Base-by-base conservation (phyloP, 371 early-diverging fungal genomes). In the Mucor indicus region DNA sequence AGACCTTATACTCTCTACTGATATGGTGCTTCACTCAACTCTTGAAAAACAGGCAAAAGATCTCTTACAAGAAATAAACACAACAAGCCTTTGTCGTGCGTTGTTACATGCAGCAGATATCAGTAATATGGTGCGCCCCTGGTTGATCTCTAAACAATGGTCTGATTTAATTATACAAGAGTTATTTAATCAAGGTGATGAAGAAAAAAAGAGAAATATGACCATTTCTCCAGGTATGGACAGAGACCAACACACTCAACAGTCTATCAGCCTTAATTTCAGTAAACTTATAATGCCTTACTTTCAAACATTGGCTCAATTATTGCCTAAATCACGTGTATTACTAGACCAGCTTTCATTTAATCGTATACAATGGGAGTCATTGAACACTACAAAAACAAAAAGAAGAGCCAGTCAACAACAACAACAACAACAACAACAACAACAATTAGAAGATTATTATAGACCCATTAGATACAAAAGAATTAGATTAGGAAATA, bases 191-290 rank as follows among this genome's bases (percentile, higher is more conserved):
- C 96, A 95, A 57, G 93, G 93, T 13, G 91, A 95, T 43, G 65
- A 83, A 30, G 96, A 95, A 55, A 85, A 83, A 56, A 46, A 56
- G 4, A 72, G 80, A 24, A 67, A 75, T 17, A 56, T 94, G 13
- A 83, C 90, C 0, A 70, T 93, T 3, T 92, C 94, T 1, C 91
- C 92, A 4, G 89, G 86, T 50, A 93, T 93, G 92, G 93, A 93
- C 57, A 84, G 92, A 6, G 64, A 80, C 16, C 56, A 78, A 15
- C 69, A 82, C 24, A 80, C 87, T 35, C 91, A 92, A 47, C 78
- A 80, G 17, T 79, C 80, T 44, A 86, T 91, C 43, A 85, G 84
- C 27, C 57, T 93, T 2, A 85, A 85, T 15, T 95, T 95, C 57
- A 85, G 81, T 19, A 87, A 90, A 38, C 81, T 85, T 48, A 83